A percentile compares a stretch with the other conserved stretches of the same genome.
These are phyloP conservation scores for Diaporthe citri DNA, from an alignment of 2,329 filamentous ascomycete genomes.

Conservation along the genomic window DNA sequence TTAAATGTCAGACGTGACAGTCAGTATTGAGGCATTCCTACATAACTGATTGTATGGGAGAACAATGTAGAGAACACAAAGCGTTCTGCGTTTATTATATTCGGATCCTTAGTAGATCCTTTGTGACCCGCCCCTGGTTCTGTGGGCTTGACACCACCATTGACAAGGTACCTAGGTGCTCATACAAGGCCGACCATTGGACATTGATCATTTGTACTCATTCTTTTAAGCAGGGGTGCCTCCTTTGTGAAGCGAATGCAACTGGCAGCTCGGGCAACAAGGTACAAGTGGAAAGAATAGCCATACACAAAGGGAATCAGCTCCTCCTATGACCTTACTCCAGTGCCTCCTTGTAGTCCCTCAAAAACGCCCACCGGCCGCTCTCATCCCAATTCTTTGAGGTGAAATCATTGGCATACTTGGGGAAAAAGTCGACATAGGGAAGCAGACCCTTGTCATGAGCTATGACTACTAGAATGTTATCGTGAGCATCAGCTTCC, in stretches of 20 bases:
- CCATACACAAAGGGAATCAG: neutral
- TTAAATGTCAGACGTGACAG: neutral
- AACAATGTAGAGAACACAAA: neutral
- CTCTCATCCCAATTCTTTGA: slow-evolving; percentile 60
- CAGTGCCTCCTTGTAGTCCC: slow-evolving; percentile 60
- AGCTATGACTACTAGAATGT: slow-evolving; percentile 59
- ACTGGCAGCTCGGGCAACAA: no score
- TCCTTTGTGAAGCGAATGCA: neutral
- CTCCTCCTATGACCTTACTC: slow-evolving; percentile 29
- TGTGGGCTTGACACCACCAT: no score
- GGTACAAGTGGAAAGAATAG: neutral
- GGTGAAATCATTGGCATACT: slow-evolving; percentile 59
- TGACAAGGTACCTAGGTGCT: neutral
- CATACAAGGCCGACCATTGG: no score
- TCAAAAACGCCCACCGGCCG: slow-evolving; percentile 62
- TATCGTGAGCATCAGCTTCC: slow-evolving; percentile 58
- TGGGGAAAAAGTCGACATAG: slow-evolving; percentile 63
- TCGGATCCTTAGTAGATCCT: neutral
- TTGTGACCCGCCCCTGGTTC: neutral
- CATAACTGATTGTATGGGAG: neutral
- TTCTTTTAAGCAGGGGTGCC: neutral
- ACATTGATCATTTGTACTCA: neutral
- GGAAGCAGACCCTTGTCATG: slow-evolving; percentile 59
- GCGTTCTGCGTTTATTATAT: neutral
- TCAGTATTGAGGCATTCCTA: no score